Conservation (phyloP, 331 rosid species). For the Malus hybrid region DNA sequence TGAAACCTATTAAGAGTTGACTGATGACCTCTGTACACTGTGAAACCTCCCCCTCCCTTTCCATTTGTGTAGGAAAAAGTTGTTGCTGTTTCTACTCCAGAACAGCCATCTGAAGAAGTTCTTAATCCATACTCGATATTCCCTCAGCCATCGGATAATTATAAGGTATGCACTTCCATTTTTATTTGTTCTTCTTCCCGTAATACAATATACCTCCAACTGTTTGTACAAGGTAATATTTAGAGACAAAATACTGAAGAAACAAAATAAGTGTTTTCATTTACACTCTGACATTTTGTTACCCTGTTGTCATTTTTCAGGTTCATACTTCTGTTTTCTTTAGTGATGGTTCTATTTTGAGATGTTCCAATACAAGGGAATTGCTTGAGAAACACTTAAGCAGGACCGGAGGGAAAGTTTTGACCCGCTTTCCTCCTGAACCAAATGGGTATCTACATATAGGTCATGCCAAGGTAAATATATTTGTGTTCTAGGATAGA, state of each 20-base stretch:
- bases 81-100: conserved; percentile 43
- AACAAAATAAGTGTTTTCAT: neutral
- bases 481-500: conserved; percentile 4
- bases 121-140: conserved; percentile 75
- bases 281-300: neutral
- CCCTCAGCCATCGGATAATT: conserved; percentile 75
- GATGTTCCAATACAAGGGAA: conserved; percentile 78
- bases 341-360: conserved; percentile 73
- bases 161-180: conserved; percentile 48
- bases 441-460: conserved; percentile 98
- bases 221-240: neutral
- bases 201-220: neutral
- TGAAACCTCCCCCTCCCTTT: neutral
- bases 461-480: conserved; percentile 89
- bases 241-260: neutral
- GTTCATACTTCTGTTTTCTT: conserved; percentile 91
- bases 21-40: conserved; percentile 1
- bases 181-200: neutral
- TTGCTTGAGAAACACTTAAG: conserved; percentile 79
- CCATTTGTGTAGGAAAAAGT: conserved; percentile 42
- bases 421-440: conserved; percentile 98
- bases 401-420: conserved; percentile 56
- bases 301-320: conserved; percentile 26
- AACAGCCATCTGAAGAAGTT: conserved; percentile 75
- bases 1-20: conserved; percentile 7